Base-by-base conservation (phyloP, 2,329 filamentous ascomycete genomes). In the Septoria linicola region DNA sequence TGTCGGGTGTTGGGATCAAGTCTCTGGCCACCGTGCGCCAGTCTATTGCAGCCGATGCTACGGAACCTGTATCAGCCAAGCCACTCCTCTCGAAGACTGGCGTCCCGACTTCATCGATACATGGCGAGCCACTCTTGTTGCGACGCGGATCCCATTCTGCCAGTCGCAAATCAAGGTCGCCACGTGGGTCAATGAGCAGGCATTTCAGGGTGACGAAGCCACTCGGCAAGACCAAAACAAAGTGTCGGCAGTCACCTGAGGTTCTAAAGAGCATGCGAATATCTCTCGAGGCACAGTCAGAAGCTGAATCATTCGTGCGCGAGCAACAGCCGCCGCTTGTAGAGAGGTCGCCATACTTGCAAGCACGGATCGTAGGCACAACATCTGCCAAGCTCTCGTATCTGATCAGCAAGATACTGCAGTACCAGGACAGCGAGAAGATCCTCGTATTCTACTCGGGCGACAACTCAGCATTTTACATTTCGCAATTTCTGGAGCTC, bases 401-500 rank as follows among this genome's bases (percentile, higher is more conserved):
- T 63, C 74, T 96, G 4, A 73, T 96, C 14, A 85, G 90, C 47
- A 78, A 81, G 25, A 83, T 96, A 10, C 69, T 84, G 4, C 74
- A 79, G 45, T 76, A 91, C 55, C 82, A 93, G 46, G 69, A 76
- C 1, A 71, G 79, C 0, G 90, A 96, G 63, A 95, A 96, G 69
- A 93, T 95, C 3, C 82, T 96, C 45, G 80, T 96, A 8, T 97
- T 97, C 68, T 96, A 96, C 67, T 89, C 95, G 54, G 86, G 87
- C 25, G 87, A 93, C 54, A 92, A 95, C 60, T 79, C 87, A 2
- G 91, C 89, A 1, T 95, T 82, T 68, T 96, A 95, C 71, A 80
- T 96, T 32, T 87, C 89, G 0, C 84, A 90, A 64, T 83, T 86
- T 23, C 77, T 97, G 0, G 91, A 96, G 59, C 77, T 92, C 25